These are phyloP conservation scores for Fusarium domesticum DNA, from an alignment of 2,329 filamentous ascomycete species.

Conservation along the genomic window DNA sequence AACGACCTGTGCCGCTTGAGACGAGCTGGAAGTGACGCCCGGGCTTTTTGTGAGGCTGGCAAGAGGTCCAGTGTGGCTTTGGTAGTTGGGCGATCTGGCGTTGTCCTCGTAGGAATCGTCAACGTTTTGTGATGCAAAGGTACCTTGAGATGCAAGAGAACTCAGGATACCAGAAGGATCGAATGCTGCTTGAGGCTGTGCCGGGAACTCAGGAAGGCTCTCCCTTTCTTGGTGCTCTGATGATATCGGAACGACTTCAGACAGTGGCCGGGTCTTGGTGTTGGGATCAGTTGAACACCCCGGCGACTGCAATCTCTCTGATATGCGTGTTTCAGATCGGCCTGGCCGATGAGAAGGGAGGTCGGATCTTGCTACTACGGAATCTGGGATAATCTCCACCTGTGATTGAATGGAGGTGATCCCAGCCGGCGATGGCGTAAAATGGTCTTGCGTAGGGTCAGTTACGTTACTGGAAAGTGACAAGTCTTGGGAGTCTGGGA, in stretches of 20 bases:
- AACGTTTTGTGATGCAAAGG: background rate
- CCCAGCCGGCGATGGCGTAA: constrained; percentile 1
- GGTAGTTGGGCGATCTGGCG: background rate
- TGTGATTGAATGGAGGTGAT: constrained; percentile 6
- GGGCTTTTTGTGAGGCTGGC: background rate
- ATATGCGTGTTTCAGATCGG: constrained; percentile 2
- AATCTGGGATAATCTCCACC: constrained; percentile 12
- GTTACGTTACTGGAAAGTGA: constrained; percentile 10
- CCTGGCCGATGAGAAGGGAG: constrained; percentile 32
- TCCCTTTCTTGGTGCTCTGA: background rate
- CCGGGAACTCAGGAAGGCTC: constrained; percentile 14
- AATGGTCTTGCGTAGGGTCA: background rate
- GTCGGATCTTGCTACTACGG: constrained; percentile 9
- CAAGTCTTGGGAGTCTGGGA: constrained; percentile 24
- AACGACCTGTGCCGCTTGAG: constrained; percentile 32
- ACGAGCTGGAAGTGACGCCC: constrained; percentile 7
- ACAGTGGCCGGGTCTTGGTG: background rate
- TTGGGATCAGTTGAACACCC: background rate
- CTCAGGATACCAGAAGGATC: constrained; percentile 3
- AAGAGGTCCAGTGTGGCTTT: background rate
- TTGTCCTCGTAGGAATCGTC: background rate
- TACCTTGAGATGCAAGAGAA: background rate
- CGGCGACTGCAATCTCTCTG: constrained; percentile 3
- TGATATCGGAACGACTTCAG: background rate
- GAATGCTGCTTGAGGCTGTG: constrained; percentile 17